Percentiles rank a stretch among this genome's conserved stretches.
Evolutionary conservation across 208 protist genomes (phyloP).

Genomic region (Trypanosoma caninum): DNA sequence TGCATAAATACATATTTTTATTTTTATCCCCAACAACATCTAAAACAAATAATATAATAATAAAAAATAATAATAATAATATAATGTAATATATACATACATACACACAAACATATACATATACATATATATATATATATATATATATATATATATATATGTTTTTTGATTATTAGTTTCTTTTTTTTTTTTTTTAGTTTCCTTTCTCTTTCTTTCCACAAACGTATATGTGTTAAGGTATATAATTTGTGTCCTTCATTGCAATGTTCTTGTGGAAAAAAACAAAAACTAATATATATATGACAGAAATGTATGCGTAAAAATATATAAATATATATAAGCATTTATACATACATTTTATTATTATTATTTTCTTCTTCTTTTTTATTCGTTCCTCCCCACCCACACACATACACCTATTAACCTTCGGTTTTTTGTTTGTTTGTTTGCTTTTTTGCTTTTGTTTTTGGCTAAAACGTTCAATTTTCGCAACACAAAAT

Average conservation of each 20-base stretch:
- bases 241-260: too few species aligned
- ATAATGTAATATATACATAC: not conserved
- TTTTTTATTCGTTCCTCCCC: slow-evolving; percentile 12
- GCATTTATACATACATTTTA: too few species aligned
- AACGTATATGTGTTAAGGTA: not conserved
- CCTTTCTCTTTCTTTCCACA: not conserved
- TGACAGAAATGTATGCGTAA: not conserved
- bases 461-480: not conserved
- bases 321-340: too few species aligned
- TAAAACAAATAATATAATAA: slow-evolving; percentile 5
- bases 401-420: too few species aligned
- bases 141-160: slow-evolving; percentile 7
- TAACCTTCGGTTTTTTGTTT: not conserved
- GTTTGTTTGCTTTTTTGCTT: not conserved
- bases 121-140: not conserved
- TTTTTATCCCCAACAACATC: not conserved
- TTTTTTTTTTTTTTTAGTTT: not conserved
- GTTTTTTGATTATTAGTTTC: not conserved
- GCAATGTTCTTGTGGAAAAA: not conserved
- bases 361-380: not conserved
- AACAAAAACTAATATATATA: slow-evolving; percentile 11
- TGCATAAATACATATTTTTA: not conserved
- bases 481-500: not conserved
- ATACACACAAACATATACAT: not conserved
- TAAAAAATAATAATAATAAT: slow-evolving; percentile 11